Base-by-base conservation (phyloP, 2,329 filamentous ascomycete species). In the Zymoseptoria brevis region DNA sequence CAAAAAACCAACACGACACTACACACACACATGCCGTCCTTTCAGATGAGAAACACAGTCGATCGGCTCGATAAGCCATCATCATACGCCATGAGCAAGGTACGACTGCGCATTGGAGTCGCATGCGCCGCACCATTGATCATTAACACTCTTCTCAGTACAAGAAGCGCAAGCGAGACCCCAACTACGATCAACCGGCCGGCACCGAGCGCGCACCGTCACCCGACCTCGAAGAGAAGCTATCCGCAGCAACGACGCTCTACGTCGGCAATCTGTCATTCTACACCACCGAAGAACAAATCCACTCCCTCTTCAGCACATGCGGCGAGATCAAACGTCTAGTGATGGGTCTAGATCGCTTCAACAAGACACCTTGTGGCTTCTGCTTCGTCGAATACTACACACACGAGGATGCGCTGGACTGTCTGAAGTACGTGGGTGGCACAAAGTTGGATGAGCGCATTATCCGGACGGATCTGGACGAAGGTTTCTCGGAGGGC, bases 321-420 rank as follows among this genome's bases (percentile, higher is more conserved):
- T 87, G 91, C 75, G 94, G 94, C 70, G 94, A 97, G 79, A 96
- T 99, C 77, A 99, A 99, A 78, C 89, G 94, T 26, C 84, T 99
- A 53, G 85, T 99, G 65, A 99, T 99, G 94, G 94, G 94, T 54
- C 85, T 99, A 56, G 94, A 99, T 74, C 88, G 94, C 59, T 96
- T 94, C 80, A 89, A 88, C 76, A 99, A 99, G 80, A 99, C 94
- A 0, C 94, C 94, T 1, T 99, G 94, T 76, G 94, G 94, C 49
- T 99, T 99, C 81, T 99, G 94, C 81, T 99, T 99, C 72, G 94
- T 99, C 71, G 94, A 99, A 77, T 99, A 99, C 79, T 97, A 96
- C 79, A 96, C 87, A 29, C 94, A 97, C 75, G 88, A 96, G 72
- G 94, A 99, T 75, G 94, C 94, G 8, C 82, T 99, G 54, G 94